phyloP scores from a whole-genome alignment of 2,329 filamentous ascomycete genomes.

The Hymenoscyphus infarciens region DNA sequence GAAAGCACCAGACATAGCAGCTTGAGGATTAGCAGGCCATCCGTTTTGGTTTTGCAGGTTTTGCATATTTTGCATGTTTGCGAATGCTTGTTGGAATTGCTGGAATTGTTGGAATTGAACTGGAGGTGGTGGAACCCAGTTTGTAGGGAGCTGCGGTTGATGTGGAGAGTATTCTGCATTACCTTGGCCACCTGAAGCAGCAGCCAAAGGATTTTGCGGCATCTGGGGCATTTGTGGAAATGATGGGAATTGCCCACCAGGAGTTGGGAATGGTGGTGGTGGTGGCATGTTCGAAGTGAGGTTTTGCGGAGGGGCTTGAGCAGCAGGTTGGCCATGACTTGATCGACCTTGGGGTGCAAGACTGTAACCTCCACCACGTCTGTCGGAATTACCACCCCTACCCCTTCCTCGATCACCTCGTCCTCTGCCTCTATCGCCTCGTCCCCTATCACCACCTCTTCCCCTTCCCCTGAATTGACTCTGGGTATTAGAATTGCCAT shows the following conservation, averaged over 20 bases:
- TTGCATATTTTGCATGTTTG: conserved; percentile 13
- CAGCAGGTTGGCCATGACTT: conserved; percentile 15
- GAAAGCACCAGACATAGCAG: conserved; percentile 25
- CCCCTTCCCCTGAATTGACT: conserved; percentile 24
- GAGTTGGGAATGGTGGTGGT: conserved; percentile 12
- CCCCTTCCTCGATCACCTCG: conserved; percentile 26
- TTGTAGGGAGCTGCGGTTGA: conserved; percentile 25
- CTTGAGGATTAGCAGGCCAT: conserved; percentile 19
- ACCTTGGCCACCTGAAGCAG: not conserved
- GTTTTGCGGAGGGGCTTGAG: conserved; percentile 8
- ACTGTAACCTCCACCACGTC: conserved; percentile 16
- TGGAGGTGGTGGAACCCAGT: conserved; percentile 26
- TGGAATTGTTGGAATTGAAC: conserved; percentile 20
- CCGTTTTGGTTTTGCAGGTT: conserved; percentile 10
- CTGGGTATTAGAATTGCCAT: conserved; percentile 21
- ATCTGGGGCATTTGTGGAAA: conserved; percentile 8
- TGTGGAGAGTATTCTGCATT: conserved; percentile 19
- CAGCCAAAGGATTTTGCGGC: conserved; percentile 7
- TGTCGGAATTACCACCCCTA: conserved; percentile 26
- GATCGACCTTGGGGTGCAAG: conserved; percentile 20
- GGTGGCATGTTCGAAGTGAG: conserved; percentile 7
- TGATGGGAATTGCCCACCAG: conserved; percentile 17
- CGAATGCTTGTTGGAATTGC: conserved; percentile 20
- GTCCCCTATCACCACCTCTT: conserved; percentile 26
- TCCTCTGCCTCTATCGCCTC: conserved; percentile 26